Base-by-base conservation (phyloP, 768 basidiomycete species). In the Amyloporia xantha region DNA sequence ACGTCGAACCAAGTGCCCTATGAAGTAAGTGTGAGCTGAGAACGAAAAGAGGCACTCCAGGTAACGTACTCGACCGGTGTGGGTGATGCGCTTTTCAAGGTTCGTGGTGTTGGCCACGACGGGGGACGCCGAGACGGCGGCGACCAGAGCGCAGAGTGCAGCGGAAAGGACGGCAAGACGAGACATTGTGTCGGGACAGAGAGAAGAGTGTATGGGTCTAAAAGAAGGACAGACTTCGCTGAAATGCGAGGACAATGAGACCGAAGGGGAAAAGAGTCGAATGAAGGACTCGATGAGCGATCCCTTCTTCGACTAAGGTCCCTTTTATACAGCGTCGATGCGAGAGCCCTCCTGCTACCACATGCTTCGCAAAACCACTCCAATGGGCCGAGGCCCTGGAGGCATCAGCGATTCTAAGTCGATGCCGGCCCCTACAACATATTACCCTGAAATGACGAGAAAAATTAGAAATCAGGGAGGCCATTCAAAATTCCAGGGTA, bases 1-100 rank as follows among this genome's bases (percentile, higher is more conserved):
- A 73, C 74, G 50, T 79, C 53, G 61, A 76, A 88, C 76, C 76
- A 88, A 27, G 85, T 88, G 35, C 78, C 84, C 85, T 86, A 42
- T 44, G 3, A 39, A 30, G 19, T 30, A 6, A 28, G 2, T 19
- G 33, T 45, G 2, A 45, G 30, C 11, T 39, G n/a, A 35, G 23
- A n/a, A n/a, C 15, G 9, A 33, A 45, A 33, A 20, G 13, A 40
- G 52, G 54, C 37, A 13, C 24, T 20, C 20, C n/a, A 38, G 52
- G 55, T 38, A 44, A 69, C 78, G 53, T 62, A 86, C 86, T 54
- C 70, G 67, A 36, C 86, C 86, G 5, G 55, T 59, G 56, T 74
- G 81, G 0, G 77, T 74, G 36, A 67, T 55, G 45, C 85, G 75
- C 62, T 74, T 79, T 50, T 74, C 71, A 30, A 82, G 69, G 23